Conservation (phyloP, 352 stramenopile genomes). For the Pythium rhizo-oryzae region DNA sequence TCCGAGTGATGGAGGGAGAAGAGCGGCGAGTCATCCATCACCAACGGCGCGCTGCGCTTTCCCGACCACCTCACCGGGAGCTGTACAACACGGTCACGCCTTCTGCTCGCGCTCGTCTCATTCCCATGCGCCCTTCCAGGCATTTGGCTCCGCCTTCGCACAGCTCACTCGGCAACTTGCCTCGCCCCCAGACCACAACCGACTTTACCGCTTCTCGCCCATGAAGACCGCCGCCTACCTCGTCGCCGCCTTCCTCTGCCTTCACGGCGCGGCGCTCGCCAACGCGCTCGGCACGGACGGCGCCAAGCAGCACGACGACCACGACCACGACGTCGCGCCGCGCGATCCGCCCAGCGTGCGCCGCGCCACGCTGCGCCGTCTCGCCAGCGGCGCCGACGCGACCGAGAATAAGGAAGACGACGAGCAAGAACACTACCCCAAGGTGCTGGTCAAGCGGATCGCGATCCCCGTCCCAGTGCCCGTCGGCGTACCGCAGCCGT, state of each 20-base stretch:
- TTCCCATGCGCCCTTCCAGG: neutral
- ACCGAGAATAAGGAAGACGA: constrained; percentile 1
- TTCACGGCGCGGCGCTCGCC: neutral
- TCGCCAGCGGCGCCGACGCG: neutral
- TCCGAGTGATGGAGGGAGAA: no score
- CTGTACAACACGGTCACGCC: no score
- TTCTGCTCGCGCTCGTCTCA: no score
- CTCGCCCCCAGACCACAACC: no score
- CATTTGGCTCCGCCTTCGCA: no score
- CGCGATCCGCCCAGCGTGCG: neutral
- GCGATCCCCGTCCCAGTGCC: constrained; percentile 11
- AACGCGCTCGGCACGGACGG: neutral
- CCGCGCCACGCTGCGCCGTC: neutral
- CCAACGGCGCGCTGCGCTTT: no score
- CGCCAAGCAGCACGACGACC: neutral
- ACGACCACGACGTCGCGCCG: neutral
- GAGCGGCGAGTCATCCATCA: no score
- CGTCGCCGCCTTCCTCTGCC: constrained; percentile 4
- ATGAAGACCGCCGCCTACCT: constrained; percentile 10
- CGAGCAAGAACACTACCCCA: constrained; percentile 1
- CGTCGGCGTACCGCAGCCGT: constrained; percentile 6
- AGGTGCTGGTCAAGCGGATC: constrained; percentile 14
- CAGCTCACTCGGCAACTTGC: no score
- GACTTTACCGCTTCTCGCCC: neutral
- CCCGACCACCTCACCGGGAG: no score